These are phyloP conservation scores for Apiotrichum mycotoxinovorans DNA, from an alignment of 1,284 basidiomycete genomes.

Conservation along the genomic window DNA sequence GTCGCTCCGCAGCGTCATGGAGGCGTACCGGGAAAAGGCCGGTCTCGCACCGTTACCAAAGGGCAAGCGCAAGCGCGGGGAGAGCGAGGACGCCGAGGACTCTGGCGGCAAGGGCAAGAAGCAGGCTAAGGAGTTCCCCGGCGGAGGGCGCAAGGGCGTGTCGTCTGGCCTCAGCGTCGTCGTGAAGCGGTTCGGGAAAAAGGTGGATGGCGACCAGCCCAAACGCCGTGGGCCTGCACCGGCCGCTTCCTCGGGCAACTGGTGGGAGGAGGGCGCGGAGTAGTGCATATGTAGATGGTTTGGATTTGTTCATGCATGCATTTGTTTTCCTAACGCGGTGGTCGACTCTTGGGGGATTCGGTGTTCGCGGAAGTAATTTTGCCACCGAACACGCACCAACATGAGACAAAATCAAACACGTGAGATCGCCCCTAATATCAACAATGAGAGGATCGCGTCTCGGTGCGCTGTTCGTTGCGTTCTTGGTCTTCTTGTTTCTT, in stretches of 20 bases:
- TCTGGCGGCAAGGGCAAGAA: constrained; percentile 31
- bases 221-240: constrained; percentile 13
- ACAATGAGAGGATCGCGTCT: too few species aligned
- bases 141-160: constrained; percentile 63
- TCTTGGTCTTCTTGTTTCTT: too few species aligned
- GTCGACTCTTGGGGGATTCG: neutral
- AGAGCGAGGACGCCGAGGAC: constrained; percentile 33
- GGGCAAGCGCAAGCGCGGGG: constrained; percentile 20
- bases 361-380: neutral
- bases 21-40: constrained; percentile 41
- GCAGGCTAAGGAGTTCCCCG: constrained; percentile 49
- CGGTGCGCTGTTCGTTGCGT: too few species aligned
- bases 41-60: constrained; percentile 16
- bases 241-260: constrained; percentile 9
- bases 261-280: constrained; percentile 19
- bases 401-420: neutral
- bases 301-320: neutral
- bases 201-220: constrained; percentile 24
- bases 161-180: constrained; percentile 69
- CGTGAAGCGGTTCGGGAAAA: constrained; percentile 46
- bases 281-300: neutral
- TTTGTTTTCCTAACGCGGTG: neutral
- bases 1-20: constrained; percentile 42
- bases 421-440: too few species aligned
- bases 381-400: neutral